Evolutionary conservation across 2,329 filamentous ascomycete species (phyloP).

Genomic region (Neopestalotiopsis clavispora): DNA sequence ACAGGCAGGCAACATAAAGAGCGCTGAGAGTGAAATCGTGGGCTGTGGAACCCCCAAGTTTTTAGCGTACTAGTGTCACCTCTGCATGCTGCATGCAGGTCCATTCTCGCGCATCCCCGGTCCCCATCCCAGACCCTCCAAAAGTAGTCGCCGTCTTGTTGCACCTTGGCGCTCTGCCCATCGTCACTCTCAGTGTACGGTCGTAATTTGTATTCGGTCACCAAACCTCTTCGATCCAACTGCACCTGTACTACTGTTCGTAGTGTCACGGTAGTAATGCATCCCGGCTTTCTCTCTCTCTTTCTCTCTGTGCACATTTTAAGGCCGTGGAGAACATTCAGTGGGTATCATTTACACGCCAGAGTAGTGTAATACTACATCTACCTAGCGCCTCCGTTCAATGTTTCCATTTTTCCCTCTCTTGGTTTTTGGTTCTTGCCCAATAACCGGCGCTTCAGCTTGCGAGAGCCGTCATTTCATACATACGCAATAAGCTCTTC

Average conservation of each 20-base stretch:
- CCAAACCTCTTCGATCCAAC: neutral
- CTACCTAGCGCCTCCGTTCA: slow-evolving; percentile 1
- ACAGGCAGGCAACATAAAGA: too few species aligned
- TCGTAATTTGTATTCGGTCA: neutral
- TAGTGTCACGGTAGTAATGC: neutral
- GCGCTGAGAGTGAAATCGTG: neutral
- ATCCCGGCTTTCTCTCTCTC: neutral
- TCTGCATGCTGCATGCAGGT: neutral
- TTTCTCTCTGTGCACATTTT: neutral
- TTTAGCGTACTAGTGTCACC: neutral
- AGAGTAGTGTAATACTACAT: neutral
- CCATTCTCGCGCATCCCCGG: neutral
- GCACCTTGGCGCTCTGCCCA: neutral
- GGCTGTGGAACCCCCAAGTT: neutral
- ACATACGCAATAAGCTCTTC: neutral
- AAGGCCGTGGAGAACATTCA: neutral
- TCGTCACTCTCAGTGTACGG: neutral
- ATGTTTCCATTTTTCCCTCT: neutral
- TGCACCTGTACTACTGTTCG: neutral
- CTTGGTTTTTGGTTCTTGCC: neutral
- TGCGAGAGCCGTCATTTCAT: slow-evolving; percentile 1
- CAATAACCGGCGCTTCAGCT: neutral
- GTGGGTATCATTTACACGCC: slow-evolving; percentile 2
- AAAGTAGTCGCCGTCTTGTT: neutral
- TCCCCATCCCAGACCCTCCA: neutral